Evolutionary conservation across 495 filamentous ascomycete genomes (phyloP).

Genomic region (Aspergillus baeticus): DNA sequence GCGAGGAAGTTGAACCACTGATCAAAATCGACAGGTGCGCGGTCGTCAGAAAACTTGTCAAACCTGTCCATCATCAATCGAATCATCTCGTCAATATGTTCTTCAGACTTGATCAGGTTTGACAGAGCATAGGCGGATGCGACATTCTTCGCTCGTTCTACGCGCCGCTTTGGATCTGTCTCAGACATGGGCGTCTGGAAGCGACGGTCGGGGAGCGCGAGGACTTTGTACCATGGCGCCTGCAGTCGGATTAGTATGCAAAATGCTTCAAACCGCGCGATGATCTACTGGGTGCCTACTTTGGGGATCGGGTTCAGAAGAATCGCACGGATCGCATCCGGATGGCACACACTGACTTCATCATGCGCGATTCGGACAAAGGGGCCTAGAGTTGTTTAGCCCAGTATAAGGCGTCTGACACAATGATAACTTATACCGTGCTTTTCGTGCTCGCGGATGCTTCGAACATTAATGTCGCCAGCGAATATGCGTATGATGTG

Average conservation of each 20-base stretch:
- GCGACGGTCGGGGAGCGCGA: slow-evolving; percentile 36
- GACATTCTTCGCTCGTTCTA: slow-evolving; percentile 31
- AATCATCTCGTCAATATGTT: slow-evolving; percentile 34
- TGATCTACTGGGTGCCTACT: slow-evolving; percentile 7
- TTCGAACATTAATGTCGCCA: background rate
- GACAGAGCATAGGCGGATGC: slow-evolving; percentile 37
- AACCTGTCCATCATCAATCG: slow-evolving; percentile 28
- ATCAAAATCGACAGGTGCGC: slow-evolving; percentile 34
- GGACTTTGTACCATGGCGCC: slow-evolving; percentile 30
- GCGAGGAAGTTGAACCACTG: slow-evolving; percentile 48
- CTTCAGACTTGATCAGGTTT: slow-evolving; percentile 39
- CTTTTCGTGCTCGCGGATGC: background rate
- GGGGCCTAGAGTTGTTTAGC: slow-evolving; percentile 20
- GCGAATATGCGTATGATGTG: background rate
- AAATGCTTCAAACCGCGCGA: too few relatives aligned
- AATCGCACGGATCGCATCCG: slow-evolving; percentile 37
- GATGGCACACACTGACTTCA: slow-evolving; percentile 48
- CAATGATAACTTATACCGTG: background rate
- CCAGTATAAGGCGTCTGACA: too few relatives aligned
- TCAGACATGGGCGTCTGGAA: slow-evolving; percentile 45
- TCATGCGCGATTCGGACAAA: slow-evolving; percentile 49
- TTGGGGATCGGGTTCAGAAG: slow-evolving; percentile 26
- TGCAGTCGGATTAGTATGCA: slow-evolving; percentile 6
- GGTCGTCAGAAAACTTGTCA: slow-evolving; percentile 19
- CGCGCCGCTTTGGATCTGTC: slow-evolving; percentile 31